Evolutionary conservation across 1,139 yeast genomes (phyloP).

Genomic region (Lodderomyces jiufengensis): DNA sequence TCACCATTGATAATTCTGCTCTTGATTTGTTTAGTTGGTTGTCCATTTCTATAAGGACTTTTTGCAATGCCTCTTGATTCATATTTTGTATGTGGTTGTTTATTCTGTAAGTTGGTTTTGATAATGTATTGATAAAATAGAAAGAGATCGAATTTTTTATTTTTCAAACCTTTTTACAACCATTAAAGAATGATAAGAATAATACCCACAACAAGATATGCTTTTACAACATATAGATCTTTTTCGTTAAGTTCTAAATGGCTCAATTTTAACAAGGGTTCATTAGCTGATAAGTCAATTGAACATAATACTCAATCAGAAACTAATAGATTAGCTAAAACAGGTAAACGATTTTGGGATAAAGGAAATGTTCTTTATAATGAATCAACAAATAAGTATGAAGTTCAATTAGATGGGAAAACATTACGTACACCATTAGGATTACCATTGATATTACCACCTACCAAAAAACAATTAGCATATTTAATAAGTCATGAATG

Average conservation of each 20-base stretch:
- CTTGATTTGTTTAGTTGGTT: slow-evolving; percentile 54
- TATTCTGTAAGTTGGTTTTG: not conserved
- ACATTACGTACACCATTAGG: slow-evolving; percentile 86
- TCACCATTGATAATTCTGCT: slow-evolving; percentile 63
- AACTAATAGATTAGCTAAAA: slow-evolving; percentile 68
- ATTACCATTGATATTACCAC: slow-evolving; percentile 61
- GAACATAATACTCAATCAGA: slow-evolving; percentile 57
- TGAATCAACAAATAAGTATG: slow-evolving; percentile 29
- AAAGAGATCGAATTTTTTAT: not conserved
- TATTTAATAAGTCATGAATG: slow-evolving; percentile 83
- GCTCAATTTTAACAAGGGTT: too few species aligned
- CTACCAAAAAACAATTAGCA: slow-evolving; percentile 59
- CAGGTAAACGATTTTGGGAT: slow-evolving; percentile 82
- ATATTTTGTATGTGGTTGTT: slow-evolving; percentile 19
- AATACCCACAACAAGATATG: not conserved
- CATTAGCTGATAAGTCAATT: slow-evolving; percentile 31
- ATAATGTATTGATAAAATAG: not conserved
- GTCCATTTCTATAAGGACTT: slow-evolving; percentile 60
- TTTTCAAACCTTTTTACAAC: slow-evolving; percentile 1
- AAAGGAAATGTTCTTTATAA: slow-evolving; percentile 51
- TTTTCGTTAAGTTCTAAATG: too few species aligned
- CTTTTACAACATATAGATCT: not conserved
- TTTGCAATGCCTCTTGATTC: slow-evolving; percentile 52
- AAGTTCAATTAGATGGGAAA: slow-evolving; percentile 67
- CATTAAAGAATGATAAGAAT: not conserved